Evolutionary conservation across 345 rosid genomes (phyloP).

Genomic region (Rhizophora mangle): DNA sequence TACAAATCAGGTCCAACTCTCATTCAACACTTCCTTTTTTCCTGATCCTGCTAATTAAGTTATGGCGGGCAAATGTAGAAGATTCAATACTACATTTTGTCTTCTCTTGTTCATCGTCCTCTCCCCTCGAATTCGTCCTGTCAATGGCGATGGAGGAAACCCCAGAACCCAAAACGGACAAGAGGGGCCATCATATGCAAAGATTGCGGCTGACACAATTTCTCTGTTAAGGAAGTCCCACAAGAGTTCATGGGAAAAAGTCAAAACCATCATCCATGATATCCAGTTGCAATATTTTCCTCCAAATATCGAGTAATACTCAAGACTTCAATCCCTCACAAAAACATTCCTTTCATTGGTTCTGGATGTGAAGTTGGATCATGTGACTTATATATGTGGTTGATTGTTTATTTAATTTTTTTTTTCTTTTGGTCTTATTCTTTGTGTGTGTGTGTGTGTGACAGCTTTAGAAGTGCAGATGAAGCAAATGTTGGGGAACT

Average conservation of each 20-base stretch:
- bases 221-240: slow-evolving; percentile 37
- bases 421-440: too few relatives aligned
- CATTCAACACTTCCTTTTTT: not conserved
- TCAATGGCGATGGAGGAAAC: slow-evolving; percentile 21
- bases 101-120: slow-evolving; percentile 25
- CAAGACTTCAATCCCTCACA: too few relatives aligned
- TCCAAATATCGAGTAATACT: slow-evolving; percentile 58
- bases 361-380: not conserved
- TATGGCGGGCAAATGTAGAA: slow-evolving; percentile 3
- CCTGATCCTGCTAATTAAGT: not conserved
- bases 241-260: slow-evolving; percentile 52
- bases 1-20: not conserved
- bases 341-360: not conserved
- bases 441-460: not conserved
- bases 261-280: slow-evolving; percentile 40
- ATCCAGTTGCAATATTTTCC: slow-evolving; percentile 47
- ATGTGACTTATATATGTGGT: too few relatives aligned
- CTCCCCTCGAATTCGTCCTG: slow-evolving; percentile 10
- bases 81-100: slow-evolving; percentile 14
- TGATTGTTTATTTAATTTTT: not conserved
- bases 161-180: slow-evolving; percentile 9
- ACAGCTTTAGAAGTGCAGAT: slow-evolving; percentile 48
- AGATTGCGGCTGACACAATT: slow-evolving; percentile 26
- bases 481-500: slow-evolving; percentile 15
- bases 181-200: slow-evolving; percentile 36